Conservation (phyloP, 2,329 filamentous ascomycete genomes). For the Remersonia thermophila region DNA sequence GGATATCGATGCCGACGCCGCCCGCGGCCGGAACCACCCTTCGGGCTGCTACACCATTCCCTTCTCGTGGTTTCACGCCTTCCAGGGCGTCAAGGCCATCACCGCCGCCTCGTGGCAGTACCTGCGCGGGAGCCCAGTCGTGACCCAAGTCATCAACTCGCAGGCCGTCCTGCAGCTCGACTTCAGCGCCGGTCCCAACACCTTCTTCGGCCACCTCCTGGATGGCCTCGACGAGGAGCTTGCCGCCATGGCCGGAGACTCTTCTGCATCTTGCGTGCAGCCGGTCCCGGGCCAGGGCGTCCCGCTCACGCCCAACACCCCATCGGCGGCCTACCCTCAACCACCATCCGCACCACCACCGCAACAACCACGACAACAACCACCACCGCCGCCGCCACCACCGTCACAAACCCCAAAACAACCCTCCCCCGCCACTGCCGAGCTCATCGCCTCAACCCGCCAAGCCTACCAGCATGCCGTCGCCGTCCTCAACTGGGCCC, state of each 20-base stretch:
- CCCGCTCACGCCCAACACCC: neutral
- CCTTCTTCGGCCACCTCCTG: conserved; percentile 50
- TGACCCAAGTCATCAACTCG: conserved; percentile 50
- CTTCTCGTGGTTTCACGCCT: conserved; percentile 53
- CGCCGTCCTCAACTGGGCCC: conserved; percentile 55
- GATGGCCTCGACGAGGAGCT: conserved; percentile 46
- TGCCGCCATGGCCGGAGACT: conserved; percentile 18
- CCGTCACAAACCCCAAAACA: conserved; percentile 3
- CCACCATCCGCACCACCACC: neutral
- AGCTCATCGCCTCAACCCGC: conserved; percentile 25
- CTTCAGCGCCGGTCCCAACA: conserved; percentile 37
- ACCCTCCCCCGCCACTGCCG: conserved; percentile 3
- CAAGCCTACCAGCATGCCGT: conserved; percentile 52
- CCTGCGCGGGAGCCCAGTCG: conserved; percentile 44
- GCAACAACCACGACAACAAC: conserved; percentile 3
- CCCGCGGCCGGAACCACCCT: conserved; percentile 7
- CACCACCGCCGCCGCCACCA: neutral
- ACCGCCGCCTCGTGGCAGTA: conserved; percentile 53
- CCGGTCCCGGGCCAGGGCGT: conserved; percentile 1
- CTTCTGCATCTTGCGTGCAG: neutral
- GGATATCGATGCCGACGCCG: conserved; percentile 14
- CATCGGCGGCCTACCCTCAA: too few relatives aligned
- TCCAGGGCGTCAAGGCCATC: conserved; percentile 54
- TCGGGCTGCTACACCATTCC: conserved; percentile 41
- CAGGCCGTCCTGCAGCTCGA: conserved; percentile 51